Evolutionary conservation across 2,329 filamentous ascomycete species (phyloP), one percentile per base, ranked within the genome.

Genomic region (Arthroderma sp.): DNA sequence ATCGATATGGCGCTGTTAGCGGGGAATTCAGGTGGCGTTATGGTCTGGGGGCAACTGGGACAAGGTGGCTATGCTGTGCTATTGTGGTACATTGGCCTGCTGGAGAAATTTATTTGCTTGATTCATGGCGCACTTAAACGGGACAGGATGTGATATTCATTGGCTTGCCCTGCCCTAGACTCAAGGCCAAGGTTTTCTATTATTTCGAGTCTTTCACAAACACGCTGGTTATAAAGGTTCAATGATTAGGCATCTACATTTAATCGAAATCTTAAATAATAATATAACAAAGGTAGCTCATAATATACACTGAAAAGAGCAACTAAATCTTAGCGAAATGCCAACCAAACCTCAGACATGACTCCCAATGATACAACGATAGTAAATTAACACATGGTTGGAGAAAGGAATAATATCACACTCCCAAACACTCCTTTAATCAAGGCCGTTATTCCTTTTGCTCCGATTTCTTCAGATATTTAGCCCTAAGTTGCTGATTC

Each of bases 401-500:
- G 25, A 33, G 13, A 33, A 51, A 8, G 47, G 23, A n/a, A 13
- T 23, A 28, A 47, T 25, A 25, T 25, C 41, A 25, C 19, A 15
- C 21, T 47, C 25, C 41, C 25, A 11, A 49, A 8, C 28, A 35
- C n/a, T 31, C 23, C 44, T 25, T 9, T 51, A n/a, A n/a, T n/a
- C 13, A 51, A 51, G 25, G n/a, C 28, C 47, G 5, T 17, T 51
- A 51, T 37, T 28, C 23, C 43, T 44, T 58, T 25, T 37, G 41
- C 44, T 49, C 31, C 13, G 25, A n/a, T 54, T 60, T 62, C 44
- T 37, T 59, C 21, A 35, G 21, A 58, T 54, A 55, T 17, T 62
- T 54, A 23, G 57, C 56, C 31, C 56, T 39, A 21, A 38, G 21
- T 31, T 55, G 51, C 17, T 56, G 51, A 49, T 71, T 73, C 15